phyloP scores from a whole-genome alignment of 2,329 filamentous ascomycete species.

The Macrophomina phaseolina region DNA sequence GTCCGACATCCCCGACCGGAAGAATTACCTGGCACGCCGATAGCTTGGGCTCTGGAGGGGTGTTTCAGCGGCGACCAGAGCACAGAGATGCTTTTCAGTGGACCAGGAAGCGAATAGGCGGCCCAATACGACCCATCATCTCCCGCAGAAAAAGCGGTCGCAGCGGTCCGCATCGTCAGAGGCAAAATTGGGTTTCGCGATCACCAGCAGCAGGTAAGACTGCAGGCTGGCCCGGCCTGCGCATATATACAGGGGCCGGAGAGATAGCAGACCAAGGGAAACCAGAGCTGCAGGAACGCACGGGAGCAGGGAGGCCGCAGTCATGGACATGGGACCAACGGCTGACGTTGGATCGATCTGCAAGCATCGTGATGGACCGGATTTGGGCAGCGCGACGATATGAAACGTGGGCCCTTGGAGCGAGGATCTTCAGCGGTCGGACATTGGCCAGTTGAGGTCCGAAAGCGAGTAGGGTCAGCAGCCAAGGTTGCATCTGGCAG shows the following conservation, averaged over 20 bases:
- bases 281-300: conserved; percentile 27
- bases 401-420: conserved; percentile 9
- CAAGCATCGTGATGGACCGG: conserved; percentile 15
- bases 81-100: not conserved
- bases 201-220: not conserved
- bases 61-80: conserved; percentile 11
- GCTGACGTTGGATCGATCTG: conserved; percentile 28
- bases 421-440: conserved; percentile 16
- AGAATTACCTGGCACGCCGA: conserved; percentile 15
- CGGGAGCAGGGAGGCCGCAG: conserved; percentile 25
- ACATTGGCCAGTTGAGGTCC: conserved; percentile 9
- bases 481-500: conserved; percentile 26
- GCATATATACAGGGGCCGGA: conserved; percentile 12
- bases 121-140: conserved; percentile 10
- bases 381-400: conserved; percentile 5
- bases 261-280: conserved; percentile 2
- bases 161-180: conserved; percentile 4
- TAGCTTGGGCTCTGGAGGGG: not conserved
- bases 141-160: conserved; percentile 8
- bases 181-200: conserved; percentile 8
- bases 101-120: conserved; percentile 3
- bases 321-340: conserved; percentile 24
- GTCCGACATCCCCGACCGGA: conserved; percentile 21
- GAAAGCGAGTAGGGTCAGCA: conserved; percentile 19
- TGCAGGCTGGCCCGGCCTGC: not conserved